Conservation (phyloP, 2,329 filamentous ascomycete species). For the Scorias spongiosa region DNA sequence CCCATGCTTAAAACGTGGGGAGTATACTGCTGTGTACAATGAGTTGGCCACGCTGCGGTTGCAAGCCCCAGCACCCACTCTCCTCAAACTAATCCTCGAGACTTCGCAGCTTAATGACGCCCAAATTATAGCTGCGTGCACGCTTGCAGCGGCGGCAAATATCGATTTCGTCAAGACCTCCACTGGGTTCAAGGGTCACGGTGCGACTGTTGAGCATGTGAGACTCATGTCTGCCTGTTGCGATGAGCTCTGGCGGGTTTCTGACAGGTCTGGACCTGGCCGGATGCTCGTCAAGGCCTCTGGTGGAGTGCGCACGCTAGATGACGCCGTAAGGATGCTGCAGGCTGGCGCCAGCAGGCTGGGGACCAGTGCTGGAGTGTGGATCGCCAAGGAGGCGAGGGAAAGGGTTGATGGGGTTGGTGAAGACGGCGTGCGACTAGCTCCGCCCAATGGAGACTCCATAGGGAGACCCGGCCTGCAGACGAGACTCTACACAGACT, state of each 20-base stretch:
- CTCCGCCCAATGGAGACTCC: background rate
- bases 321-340: constrained; percentile 38
- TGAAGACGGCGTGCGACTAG: background rate
- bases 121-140: constrained; percentile 39
- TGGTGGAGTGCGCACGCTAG: constrained; percentile 38
- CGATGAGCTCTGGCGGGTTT: constrained; percentile 21
- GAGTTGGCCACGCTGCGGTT: constrained; percentile 38
- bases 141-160: constrained; percentile 36
- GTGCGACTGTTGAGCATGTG: constrained; percentile 38
- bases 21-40: constrained; percentile 35
- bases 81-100: constrained; percentile 44
- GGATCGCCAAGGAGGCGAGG: constrained; percentile 36
- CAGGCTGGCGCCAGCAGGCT: constrained; percentile 41
- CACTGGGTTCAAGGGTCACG: constrained; percentile 42
- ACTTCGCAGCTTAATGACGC: constrained; percentile 34
- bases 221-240: constrained; percentile 37
- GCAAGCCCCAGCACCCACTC: constrained; percentile 26
- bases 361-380: constrained; percentile 40
- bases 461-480: background rate
- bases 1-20: constrained; percentile 23
- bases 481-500: background rate
- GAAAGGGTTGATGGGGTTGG: constrained; percentile 7
- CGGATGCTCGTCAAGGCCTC: constrained; percentile 42
- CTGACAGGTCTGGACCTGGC: constrained; percentile 5
- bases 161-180: constrained; percentile 47